These are phyloP conservation scores for Pseudevernia furfuracea DNA, from an alignment of 495 filamentous ascomycete genomes.

Conservation along the genomic window DNA sequence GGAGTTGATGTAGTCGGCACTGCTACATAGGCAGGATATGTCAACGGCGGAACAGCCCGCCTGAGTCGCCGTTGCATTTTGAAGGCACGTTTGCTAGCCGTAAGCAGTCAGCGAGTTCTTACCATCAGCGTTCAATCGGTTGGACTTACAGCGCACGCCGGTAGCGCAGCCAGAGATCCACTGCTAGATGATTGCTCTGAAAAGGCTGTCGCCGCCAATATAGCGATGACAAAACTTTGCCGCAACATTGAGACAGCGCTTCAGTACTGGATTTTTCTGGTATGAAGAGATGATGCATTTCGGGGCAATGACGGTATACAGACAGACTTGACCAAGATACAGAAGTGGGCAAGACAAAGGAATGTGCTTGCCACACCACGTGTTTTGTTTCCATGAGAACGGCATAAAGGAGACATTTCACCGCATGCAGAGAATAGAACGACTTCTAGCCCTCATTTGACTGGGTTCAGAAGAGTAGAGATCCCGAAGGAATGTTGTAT, in stretches of 20 bases:
- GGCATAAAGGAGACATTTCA: neutral
- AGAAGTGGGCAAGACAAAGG: conserved; percentile 9
- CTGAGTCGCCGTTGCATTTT: conserved; percentile 7
- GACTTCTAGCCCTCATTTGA: neutral
- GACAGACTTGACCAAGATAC: conserved; percentile 1
- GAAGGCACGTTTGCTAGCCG: conserved; percentile 19
- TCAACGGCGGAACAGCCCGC: conserved; percentile 20
- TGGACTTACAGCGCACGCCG: conserved; percentile 20
- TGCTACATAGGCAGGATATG: conserved; percentile 26
- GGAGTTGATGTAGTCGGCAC: conserved; percentile 17
- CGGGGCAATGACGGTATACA: conserved; percentile 4
- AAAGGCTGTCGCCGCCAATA: conserved; percentile 6
- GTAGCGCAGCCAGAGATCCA: conserved; percentile 7
- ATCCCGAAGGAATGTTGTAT: neutral
- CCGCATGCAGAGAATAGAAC: conserved; percentile 8
- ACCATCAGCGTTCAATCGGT: neutral
- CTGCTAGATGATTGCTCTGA: neutral
- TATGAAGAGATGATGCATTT: neutral
- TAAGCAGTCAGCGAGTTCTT: neutral
- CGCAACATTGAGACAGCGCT: conserved; percentile 4
- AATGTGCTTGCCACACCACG: conserved; percentile 7
- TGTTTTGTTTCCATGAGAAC: conserved; percentile 7
- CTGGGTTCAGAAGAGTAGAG: neutral
- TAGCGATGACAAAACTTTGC: conserved; percentile 8
- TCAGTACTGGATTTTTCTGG: neutral